Evolutionary conservation across 805 yeast genomes (phyloP).

Genomic region (Clavispora vitiphila): DNA sequence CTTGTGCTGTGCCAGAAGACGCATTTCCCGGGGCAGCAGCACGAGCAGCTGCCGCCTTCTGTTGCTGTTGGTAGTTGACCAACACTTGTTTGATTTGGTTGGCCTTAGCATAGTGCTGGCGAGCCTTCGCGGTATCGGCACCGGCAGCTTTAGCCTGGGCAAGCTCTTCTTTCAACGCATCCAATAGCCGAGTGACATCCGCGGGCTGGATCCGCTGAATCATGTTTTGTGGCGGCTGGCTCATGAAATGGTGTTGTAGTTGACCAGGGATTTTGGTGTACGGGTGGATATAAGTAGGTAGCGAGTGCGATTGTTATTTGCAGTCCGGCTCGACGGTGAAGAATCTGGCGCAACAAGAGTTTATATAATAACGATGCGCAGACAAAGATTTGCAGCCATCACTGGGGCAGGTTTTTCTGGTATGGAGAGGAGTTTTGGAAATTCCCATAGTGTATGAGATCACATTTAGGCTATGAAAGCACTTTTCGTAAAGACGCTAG

Average conservation of each 20-base stretch:
- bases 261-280: constrained; percentile 2
- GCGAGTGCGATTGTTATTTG: background rate
- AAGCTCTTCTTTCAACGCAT: constrained; percentile 53
- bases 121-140: constrained; percentile 42
- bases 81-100: constrained; percentile 58
- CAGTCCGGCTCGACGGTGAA: background rate
- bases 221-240: constrained; percentile 12
- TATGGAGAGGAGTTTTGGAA: no score
- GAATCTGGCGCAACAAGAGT: no score
- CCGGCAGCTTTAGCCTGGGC: constrained; percentile 60
- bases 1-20: background rate
- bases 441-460: no score
- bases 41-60: constrained; percentile 18
- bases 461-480: no score
- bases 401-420: no score
- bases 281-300: constrained; percentile 1
- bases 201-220: constrained; percentile 36
- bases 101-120: constrained; percentile 58
- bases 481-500: no score
- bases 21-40: background rate
- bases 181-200: constrained; percentile 55
- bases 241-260: constrained; percentile 7
- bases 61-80: constrained; percentile 49
- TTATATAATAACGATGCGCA: no score
- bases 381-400: no score